phyloP scores from a whole-genome alignment of 495 filamentous ascomycete genomes.

The Jackrogersella multiformis region DNA sequence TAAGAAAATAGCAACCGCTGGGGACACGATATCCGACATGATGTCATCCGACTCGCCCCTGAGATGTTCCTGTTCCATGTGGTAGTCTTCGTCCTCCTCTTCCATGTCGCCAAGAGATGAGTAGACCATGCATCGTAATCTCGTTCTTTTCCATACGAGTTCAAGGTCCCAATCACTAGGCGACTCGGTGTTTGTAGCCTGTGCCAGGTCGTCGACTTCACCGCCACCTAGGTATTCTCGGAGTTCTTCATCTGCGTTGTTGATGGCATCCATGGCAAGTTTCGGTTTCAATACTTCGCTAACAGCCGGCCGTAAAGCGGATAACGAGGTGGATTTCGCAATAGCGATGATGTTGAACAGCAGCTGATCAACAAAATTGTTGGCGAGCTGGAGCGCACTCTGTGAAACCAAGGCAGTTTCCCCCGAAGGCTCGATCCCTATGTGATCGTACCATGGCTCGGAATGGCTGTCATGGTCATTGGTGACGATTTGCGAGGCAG shows the following conservation, averaged over 20 bases:
- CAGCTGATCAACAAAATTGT: constrained; percentile 92
- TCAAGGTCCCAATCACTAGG: constrained; percentile 82
- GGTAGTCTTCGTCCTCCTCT: constrained; percentile 93
- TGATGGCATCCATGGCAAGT: constrained; percentile 86
- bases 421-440: constrained; percentile 68
- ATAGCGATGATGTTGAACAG: constrained; percentile 85
- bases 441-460: constrained; percentile 70
- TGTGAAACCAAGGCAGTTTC: constrained; percentile 78
- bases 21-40: constrained; percentile 75
- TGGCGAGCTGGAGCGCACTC: constrained; percentile 80
- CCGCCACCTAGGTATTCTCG: constrained; percentile 83
- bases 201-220: constrained; percentile 73
- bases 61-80: constrained; percentile 75
- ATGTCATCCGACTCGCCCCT: constrained; percentile 65
- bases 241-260: constrained; percentile 89
- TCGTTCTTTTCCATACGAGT: constrained; percentile 87
- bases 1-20: constrained; percentile 93
- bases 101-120: constrained; percentile 96
- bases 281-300: constrained; percentile 87
- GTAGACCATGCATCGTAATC: constrained; percentile 96
- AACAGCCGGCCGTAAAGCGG: constrained; percentile 81
- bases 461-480: constrained; percentile 82
- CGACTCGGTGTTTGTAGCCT: constrained; percentile 62
- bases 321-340: constrained; percentile 83
- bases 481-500: constrained; percentile 91